Evolutionary conservation across 768 basidiomycete genomes (phyloP).

Genomic region (Amanita exitialis): DNA sequence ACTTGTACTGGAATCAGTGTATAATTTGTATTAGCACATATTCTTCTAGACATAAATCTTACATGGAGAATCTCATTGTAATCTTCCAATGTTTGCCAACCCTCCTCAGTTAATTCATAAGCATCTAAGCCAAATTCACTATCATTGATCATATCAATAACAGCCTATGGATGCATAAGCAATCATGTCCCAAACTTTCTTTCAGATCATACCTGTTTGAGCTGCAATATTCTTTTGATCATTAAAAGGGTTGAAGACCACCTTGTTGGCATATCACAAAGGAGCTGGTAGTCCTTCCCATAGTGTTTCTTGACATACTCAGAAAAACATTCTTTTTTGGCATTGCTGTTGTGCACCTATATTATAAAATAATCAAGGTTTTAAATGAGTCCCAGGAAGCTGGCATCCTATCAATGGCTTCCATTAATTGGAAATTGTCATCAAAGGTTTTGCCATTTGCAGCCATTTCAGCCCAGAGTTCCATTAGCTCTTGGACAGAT

Average conservation of each 20-base stretch:
- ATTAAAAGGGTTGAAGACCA: slow-evolving; percentile 23
- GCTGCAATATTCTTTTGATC: slow-evolving; percentile 17
- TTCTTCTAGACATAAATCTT: neutral
- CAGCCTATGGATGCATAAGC: slow-evolving; percentile 13
- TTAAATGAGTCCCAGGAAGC: no score
- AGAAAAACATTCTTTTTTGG: slow-evolving; percentile 3
- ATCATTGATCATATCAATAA: slow-evolving; percentile 13
- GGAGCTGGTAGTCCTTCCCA: slow-evolving; percentile 15
- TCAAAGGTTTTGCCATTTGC: no score
- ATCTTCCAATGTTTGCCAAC: slow-evolving; percentile 17
- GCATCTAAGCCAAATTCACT: no score
- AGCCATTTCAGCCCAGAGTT: no score
- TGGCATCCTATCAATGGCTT: no score
- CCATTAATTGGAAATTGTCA: no score
- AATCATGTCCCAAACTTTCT: slow-evolving; percentile 4
- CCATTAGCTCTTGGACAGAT: no score
- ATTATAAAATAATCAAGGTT: neutral
- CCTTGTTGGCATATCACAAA: slow-evolving; percentile 18
- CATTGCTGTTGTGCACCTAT: neutral
- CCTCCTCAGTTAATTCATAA: slow-evolving; percentile 13
- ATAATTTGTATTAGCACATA: neutral
- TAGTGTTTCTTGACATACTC: neutral
- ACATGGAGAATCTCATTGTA: slow-evolving; percentile 18
- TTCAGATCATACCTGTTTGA: slow-evolving; percentile 17
- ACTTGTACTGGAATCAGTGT: no score